phyloP scores from a whole-genome alignment of 108 stramenopile genomes.

The Pseudonitzschia delicatissima region DNA sequence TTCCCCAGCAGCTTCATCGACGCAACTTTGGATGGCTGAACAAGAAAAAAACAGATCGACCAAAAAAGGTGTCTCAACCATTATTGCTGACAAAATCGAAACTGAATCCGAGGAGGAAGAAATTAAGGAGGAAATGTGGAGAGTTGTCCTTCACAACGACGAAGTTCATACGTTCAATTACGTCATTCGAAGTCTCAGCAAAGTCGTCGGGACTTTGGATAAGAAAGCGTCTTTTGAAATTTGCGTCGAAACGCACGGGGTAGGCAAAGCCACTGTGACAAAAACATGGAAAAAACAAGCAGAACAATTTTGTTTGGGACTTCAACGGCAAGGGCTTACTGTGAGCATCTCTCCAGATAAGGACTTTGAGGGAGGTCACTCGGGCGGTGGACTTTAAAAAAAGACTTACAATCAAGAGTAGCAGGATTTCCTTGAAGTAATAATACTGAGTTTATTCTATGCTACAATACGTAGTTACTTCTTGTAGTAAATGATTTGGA shows the following conservation, averaged over 20 bases:
- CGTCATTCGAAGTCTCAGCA: conserved; percentile 86
- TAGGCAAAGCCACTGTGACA: conserved; percentile 90
- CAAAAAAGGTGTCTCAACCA: conserved; percentile 68
- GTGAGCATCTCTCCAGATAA: conserved; percentile 90
- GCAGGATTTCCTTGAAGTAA: too few relatives aligned
- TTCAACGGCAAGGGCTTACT: conserved; percentile 89
- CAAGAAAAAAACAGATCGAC: conserved; percentile 35
- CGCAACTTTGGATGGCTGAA: conserved; percentile 49
- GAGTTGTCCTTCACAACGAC: conserved; percentile 94
- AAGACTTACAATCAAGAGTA: neutral
- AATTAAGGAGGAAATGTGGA: conserved; percentile 68
- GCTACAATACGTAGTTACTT: too few relatives aligned
- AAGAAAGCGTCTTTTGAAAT: conserved; percentile 89
- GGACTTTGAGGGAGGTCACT: conserved; percentile 81
- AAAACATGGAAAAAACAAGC: conserved; percentile 91
- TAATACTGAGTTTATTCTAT: too few relatives aligned
- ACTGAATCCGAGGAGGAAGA: conserved; percentile 76
- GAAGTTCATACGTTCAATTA: conserved; percentile 96
- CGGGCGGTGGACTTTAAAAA: conserved; percentile 52
- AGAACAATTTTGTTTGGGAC: conserved; percentile 83
- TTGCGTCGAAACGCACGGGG: conserved; percentile 87
- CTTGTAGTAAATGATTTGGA: too few relatives aligned
- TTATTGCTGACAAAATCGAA: conserved; percentile 74
- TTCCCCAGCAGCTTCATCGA: conserved; percentile 8
- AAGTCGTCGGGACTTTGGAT: conserved; percentile 84